Evolutionary conservation across 129 eudicot genomes (phyloP), one percentile per base, ranked within the genome.

Genomic region (Deinandra increscens): DNA sequence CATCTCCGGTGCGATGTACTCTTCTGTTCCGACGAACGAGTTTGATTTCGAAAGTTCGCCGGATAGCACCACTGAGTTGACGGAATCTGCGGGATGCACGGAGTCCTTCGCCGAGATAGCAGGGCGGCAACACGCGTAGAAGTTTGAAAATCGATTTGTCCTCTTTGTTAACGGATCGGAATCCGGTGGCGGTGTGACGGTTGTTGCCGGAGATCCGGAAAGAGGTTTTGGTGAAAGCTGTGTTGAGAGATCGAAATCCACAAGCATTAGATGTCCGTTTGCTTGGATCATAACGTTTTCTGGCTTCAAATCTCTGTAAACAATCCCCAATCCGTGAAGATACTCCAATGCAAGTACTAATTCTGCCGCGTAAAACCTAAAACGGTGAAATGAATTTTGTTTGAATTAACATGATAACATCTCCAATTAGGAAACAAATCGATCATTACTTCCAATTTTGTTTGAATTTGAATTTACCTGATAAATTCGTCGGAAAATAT

Each of bases 21-120:
- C 98, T 66, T 93, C 98, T 14, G 98, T 93, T 19, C 98, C 98
- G 13, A 93, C 98, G 79, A 93, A 93, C 12, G 98, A 93, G 76
- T 89, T 93, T 0, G 96, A 78, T 36, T 89, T 89, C 3, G 82
- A 74, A 20, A 69, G 56, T 13, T 86, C 63, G 34, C 66, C 76
- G 5, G 78, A n/a, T n/a, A n/a, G n/a, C n/a, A n/a, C n/a, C n/a
- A n/a, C 71, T 34, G 78, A 46, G 29, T 31, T 60, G 26, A 49
- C 74, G 20, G 64, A 46, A 14, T 71, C 79, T 20, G 64, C 79
- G 9, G 87, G 82, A 50, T 76, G 76, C 18, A 83, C 80, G 31
- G 83, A 71, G 59, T 86, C 87, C 4, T 70, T 78, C 11, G 81
- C 73, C 6, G 95, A 78, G 43, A 80, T 68, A 1, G 77, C 75